Conservation (phyloP, 2,329 filamentous ascomycete genomes). For the Penicillium corylophilum region DNA sequence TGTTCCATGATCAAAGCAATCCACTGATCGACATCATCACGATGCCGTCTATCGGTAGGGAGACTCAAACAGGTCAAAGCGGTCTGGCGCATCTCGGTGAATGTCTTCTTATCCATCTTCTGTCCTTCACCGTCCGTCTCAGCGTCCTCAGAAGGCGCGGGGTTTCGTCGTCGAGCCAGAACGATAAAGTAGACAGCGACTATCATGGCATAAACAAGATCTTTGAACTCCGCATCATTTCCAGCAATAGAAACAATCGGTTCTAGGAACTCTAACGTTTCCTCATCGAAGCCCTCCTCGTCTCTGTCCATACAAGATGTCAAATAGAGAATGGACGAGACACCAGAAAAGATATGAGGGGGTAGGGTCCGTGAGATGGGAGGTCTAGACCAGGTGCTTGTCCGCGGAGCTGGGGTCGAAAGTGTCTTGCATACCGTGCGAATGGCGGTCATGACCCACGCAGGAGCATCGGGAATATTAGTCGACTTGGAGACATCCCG, state of each 20-base stretch:
- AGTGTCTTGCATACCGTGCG: constrained; percentile 65
- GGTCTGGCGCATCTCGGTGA: constrained; percentile 41
- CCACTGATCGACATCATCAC: constrained; percentile 60
- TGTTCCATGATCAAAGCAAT: constrained; percentile 55
- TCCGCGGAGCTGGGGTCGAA: constrained; percentile 49
- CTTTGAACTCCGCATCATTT: constrained; percentile 48
- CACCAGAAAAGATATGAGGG: constrained; percentile 72
- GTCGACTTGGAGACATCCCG: constrained; percentile 26
- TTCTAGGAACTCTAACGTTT: constrained; percentile 35
- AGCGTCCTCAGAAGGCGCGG: constrained; percentile 12
- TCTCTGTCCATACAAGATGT: constrained; percentile 44
- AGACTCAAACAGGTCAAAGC: constrained; percentile 38
- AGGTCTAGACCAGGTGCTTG: constrained; percentile 37
- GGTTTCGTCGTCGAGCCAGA: constrained; percentile 51
- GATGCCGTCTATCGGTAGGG: constrained; percentile 42
- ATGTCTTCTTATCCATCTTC: constrained; percentile 43
- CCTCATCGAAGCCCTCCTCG: constrained; percentile 48
- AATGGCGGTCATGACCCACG: constrained; percentile 70
- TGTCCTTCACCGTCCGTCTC: constrained; percentile 19
- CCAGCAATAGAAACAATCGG: constrained; percentile 42
- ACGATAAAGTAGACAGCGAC: constrained; percentile 48
- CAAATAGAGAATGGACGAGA: constrained; percentile 58
- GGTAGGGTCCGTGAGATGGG: constrained; percentile 53
- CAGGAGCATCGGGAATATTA: constrained; percentile 47
- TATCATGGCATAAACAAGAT: constrained; percentile 38